Evolutionary conservation across 352 stramenopile species (phyloP).

Genomic region (Stramenopiles sp.): DNA sequence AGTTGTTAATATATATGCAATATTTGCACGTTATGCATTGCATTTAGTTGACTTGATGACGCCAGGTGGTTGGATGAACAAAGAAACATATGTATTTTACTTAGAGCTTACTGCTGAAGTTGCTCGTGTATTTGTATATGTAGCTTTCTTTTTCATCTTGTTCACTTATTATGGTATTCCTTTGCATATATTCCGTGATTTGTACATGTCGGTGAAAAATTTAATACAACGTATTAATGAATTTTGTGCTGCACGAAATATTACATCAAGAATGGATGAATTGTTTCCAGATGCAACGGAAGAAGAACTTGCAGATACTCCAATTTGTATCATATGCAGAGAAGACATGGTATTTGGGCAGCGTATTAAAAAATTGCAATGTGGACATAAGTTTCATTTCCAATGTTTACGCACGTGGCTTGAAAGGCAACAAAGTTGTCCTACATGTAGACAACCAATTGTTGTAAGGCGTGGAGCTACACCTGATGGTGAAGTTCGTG

Average conservation of each 20-base stretch:
- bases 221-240: slow-evolving; percentile 49
- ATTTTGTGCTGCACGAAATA: slow-evolving; percentile 72
- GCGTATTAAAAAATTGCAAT: slow-evolving; percentile 66
- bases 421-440: slow-evolving; percentile 91
- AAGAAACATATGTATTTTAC: slow-evolving; percentile 74
- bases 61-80: slow-evolving; percentile 59
- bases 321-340: slow-evolving; percentile 24
- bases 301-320: slow-evolving; percentile 75
- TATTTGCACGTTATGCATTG: slow-evolving; percentile 64
- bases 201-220: slow-evolving; percentile 63
- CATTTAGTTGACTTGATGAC: slow-evolving; percentile 72
- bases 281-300: slow-evolving; percentile 76
- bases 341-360: slow-evolving; percentile 59
- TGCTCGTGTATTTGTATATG: slow-evolving; percentile 83
- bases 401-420: slow-evolving; percentile 91
- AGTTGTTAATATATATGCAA: slow-evolving; percentile 64
- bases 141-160: slow-evolving; percentile 89
- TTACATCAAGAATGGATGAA: slow-evolving; percentile 84
- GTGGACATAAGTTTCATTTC: slow-evolving; percentile 6
- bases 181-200: slow-evolving; percentile 85
- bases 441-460: slow-evolving; percentile 86
- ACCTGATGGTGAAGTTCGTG: neutral
- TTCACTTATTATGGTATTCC: slow-evolving; percentile 91
- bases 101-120: slow-evolving; percentile 83
- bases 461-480: slow-evolving; percentile 21